phyloP scores from a whole-genome alignment of 2,329 filamentous ascomycete species.

The Fusarium pininemorale region DNA sequence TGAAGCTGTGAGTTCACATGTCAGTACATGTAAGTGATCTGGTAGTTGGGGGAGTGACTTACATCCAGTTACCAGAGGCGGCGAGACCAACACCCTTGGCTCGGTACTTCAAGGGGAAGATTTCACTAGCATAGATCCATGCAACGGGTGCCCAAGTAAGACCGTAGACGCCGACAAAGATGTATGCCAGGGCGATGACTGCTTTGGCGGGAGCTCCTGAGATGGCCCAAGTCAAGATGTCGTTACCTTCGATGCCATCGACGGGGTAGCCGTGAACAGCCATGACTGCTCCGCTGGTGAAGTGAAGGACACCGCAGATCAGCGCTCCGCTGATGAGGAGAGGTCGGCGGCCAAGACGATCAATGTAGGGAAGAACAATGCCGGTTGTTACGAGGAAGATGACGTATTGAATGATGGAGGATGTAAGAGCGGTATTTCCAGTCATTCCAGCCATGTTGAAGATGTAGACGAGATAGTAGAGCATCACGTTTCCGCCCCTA shows the following conservation, averaged over 20 bases:
- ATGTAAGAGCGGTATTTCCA: slow-evolving; percentile 54
- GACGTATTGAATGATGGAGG: slow-evolving; percentile 64
- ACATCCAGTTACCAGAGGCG: slow-evolving; percentile 56
- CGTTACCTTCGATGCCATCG: slow-evolving; percentile 55
- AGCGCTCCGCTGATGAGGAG: slow-evolving; percentile 58
- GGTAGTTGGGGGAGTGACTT: slow-evolving; percentile 9
- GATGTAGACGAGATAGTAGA: slow-evolving; percentile 70
- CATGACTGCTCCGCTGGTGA: slow-evolving; percentile 60
- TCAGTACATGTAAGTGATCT: neutral
- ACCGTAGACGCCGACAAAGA: slow-evolving; percentile 51
- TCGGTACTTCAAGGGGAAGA: slow-evolving; percentile 57
- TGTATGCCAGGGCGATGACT: slow-evolving; percentile 62
- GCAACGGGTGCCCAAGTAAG: slow-evolving; percentile 60
- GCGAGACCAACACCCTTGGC: slow-evolving; percentile 64
- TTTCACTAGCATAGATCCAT: slow-evolving; percentile 68
- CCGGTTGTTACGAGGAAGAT: slow-evolving; percentile 64
- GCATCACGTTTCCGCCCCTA: slow-evolving; percentile 61
- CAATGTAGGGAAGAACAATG: slow-evolving; percentile 58
- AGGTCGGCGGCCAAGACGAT: slow-evolving; percentile 58
- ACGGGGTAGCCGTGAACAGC: slow-evolving; percentile 57
- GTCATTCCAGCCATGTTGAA: slow-evolving; percentile 68
- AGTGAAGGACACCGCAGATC: slow-evolving; percentile 57
- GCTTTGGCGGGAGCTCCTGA: slow-evolving; percentile 56
- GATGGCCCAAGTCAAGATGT: slow-evolving; percentile 57
- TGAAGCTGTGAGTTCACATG: slow-evolving; percentile 42